Evolutionary conservation across 1,284 basidiomycete species (phyloP).

Genomic region (Malassezia yamatoensis): DNA sequence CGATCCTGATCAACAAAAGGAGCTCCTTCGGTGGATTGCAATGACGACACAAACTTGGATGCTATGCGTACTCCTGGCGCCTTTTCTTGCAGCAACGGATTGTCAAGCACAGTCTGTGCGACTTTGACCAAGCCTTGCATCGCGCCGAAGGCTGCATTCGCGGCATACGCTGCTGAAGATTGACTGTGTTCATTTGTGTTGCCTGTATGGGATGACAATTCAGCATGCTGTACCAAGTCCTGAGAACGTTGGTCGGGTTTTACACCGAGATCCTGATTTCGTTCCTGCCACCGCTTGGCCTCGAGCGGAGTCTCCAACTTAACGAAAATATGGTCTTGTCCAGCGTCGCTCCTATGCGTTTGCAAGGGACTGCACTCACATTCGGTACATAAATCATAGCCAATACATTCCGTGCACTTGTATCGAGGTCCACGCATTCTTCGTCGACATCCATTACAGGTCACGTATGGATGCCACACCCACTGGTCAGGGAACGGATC

Average conservation of each 20-base stretch:
- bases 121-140: background rate
- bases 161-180: background rate
- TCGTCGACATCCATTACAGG: slow-evolving; percentile 19
- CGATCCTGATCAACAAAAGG: background rate
- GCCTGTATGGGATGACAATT: background rate
- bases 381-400: slow-evolving; percentile 21
- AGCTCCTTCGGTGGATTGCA: background rate
- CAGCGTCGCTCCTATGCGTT: slow-evolving; percentile 10
- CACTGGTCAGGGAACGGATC: background rate
- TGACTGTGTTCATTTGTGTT: background rate
- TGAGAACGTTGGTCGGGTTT: background rate
- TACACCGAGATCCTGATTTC: background rate
- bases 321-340: slow-evolving; percentile 18
- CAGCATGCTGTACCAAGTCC: background rate
- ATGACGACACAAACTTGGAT: background rate
- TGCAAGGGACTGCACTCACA: slow-evolving; percentile 20
- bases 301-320: slow-evolving; percentile 17
- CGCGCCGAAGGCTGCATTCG: background rate
- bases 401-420: slow-evolving; percentile 19
- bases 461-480: slow-evolving; percentile 13
- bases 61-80: slow-evolving; percentile 3
- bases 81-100: slow-evolving; percentile 1
- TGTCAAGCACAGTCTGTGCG: background rate
- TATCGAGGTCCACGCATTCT: slow-evolving; percentile 20
- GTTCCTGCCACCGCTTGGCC: background rate